Evolutionary conservation across 2,329 filamentous ascomycete species (phyloP).

Genomic region (Penicillium sp.): DNA sequence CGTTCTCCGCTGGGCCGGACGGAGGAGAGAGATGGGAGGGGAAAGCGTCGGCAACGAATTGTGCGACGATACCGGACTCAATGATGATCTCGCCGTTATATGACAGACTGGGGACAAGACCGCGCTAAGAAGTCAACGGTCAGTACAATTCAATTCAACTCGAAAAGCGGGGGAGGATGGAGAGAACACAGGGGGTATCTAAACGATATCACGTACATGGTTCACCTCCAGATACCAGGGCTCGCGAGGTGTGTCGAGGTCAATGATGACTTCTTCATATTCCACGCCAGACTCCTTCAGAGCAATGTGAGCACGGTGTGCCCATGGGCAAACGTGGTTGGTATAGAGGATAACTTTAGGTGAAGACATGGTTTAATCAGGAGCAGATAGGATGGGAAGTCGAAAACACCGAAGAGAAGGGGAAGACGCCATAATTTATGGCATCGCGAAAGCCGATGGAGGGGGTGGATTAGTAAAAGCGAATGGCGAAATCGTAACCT

Average conservation of each 20-base stretch:
- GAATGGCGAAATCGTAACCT: conserved; percentile 19
- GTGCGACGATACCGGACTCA: conserved; percentile 71
- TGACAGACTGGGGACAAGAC: conserved; percentile 72
- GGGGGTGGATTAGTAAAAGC: conserved; percentile 32
- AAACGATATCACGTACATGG: conserved; percentile 52
- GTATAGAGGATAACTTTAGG: conserved; percentile 71
- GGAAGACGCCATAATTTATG: conserved; percentile 18
- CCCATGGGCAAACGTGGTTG: conserved; percentile 71
- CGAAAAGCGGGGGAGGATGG: too few species aligned
- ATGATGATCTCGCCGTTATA: conserved; percentile 72
- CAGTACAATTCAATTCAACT: too few species aligned
- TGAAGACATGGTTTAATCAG: conserved; percentile 30
- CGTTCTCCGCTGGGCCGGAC: conserved; percentile 55
- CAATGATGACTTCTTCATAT: conserved; percentile 74
- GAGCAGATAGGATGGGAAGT: conserved; percentile 8
- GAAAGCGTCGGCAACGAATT: conserved; percentile 72
- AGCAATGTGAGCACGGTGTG: conserved; percentile 75
- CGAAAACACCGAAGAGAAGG: conserved; percentile 3
- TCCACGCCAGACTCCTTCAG: conserved; percentile 68
- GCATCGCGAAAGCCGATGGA: conserved; percentile 20
- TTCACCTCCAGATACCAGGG: conserved; percentile 77
- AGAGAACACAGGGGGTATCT: neutral
- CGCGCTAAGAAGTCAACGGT: conserved; percentile 54
- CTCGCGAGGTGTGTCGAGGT: conserved; percentile 69
- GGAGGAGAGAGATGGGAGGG: conserved; percentile 68